Percentiles rank a stretch among this genome's conserved stretches.
Conservation (phyloP, 805 yeast species). For the Pichia scutulata region DNA sequence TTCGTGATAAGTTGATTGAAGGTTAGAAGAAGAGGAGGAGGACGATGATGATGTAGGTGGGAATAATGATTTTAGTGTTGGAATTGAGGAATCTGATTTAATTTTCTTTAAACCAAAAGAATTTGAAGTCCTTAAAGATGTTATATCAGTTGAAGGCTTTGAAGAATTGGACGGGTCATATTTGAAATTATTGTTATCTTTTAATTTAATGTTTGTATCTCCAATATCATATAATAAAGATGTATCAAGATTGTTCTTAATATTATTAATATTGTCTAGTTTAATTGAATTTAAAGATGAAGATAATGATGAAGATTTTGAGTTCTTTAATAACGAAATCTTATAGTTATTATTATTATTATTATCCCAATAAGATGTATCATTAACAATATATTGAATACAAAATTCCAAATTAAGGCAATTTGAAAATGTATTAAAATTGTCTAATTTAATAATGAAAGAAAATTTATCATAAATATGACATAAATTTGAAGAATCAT, state of each 20-base stretch:
- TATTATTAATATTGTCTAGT: background rate
- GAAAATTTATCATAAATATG: constrained; percentile 35
- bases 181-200: constrained; percentile 23
- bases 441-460: constrained; percentile 38
- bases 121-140: constrained; percentile 21
- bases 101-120: constrained; percentile 23
- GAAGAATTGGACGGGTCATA: constrained; percentile 18
- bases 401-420: constrained; percentile 32
- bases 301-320: background rate
- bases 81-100: constrained; percentile 25
- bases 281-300: background rate
- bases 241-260: background rate
- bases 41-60: background rate
- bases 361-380: constrained; percentile 33
- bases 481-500: constrained; percentile 19
- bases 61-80: constrained; percentile 9
- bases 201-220: constrained; percentile 24
- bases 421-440: constrained; percentile 20
- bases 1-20: background rate
- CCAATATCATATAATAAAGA: constrained; percentile 18
- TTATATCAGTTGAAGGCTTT: constrained; percentile 10
- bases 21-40: background rate
- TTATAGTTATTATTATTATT: constrained; percentile 31
- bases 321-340: constrained; percentile 27
- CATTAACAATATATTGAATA: constrained; percentile 30